These are phyloP conservation scores for Ophiostoma ips DNA, from an alignment of 2,329 filamentous ascomycete species.

Conservation along the genomic window DNA sequence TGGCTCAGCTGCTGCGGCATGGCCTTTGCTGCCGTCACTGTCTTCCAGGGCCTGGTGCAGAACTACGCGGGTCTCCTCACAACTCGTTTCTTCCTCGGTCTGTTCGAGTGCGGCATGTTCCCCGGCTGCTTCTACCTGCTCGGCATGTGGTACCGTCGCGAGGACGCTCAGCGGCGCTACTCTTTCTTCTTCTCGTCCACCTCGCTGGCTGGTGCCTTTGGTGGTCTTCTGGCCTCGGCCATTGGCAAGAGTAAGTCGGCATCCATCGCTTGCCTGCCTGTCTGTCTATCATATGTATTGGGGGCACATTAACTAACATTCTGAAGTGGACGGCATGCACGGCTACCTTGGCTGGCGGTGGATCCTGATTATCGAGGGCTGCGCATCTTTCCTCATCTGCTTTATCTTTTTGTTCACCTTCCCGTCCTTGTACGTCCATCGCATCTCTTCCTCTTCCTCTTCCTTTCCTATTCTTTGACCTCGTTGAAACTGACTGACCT, in stretches of 20 bases:
- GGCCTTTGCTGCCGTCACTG: conserved; percentile 35
- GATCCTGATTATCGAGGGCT: conserved; percentile 70
- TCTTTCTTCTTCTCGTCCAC: conserved; percentile 86
- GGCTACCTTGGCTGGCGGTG: conserved; percentile 65
- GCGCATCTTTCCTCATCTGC: conserved; percentile 46
- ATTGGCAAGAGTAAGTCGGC: conserved; percentile 55
- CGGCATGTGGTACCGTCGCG: conserved; percentile 79
- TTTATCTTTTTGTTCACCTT: conserved; percentile 55
- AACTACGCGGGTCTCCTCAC: conserved; percentile 22
- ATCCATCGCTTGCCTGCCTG: too few relatives aligned
- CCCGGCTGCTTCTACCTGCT: conserved; percentile 62
- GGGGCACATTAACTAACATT: neutral
- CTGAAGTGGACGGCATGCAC: conserved; percentile 46
- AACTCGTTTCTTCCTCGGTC: conserved; percentile 25
- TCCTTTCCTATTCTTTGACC: too few relatives aligned
- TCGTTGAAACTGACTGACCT: neutral
- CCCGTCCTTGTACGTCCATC: conserved; percentile 44
- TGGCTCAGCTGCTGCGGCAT: conserved; percentile 74
- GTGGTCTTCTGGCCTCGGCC: conserved; percentile 68
- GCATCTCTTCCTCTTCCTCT: neutral
- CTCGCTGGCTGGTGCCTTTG: conserved; percentile 69
- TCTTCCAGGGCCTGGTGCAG: conserved; percentile 21
- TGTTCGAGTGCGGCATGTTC: conserved; percentile 52
- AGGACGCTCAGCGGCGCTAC: conserved; percentile 82
- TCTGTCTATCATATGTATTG: neutral